phyloP scores from a whole-genome alignment of 2,329 filamentous ascomycete genomes.

The Epichloe gansuensis region DNA sequence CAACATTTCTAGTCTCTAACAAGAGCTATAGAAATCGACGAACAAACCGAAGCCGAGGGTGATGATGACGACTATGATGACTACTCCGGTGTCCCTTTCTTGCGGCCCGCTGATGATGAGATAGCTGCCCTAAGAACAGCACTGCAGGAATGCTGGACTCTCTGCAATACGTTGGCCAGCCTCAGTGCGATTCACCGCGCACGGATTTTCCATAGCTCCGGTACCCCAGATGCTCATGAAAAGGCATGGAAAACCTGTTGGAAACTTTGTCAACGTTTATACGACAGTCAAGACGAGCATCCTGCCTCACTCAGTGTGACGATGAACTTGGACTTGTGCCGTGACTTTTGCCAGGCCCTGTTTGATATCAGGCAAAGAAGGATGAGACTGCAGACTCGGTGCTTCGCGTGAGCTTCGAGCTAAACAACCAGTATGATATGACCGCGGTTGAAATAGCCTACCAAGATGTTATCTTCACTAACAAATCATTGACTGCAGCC shows the following conservation, averaged over 20 bases:
- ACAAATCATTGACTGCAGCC: slow-evolving; percentile 24
- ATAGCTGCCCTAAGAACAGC: slow-evolving; percentile 60
- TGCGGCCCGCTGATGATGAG: slow-evolving; percentile 42
- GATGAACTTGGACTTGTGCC: slow-evolving; percentile 72
- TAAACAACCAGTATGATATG: slow-evolving; percentile 67
- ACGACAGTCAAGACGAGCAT: slow-evolving; percentile 65
- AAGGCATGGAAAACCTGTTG: slow-evolving; percentile 90
- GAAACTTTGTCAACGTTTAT: slow-evolving; percentile 82
- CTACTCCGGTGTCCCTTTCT: slow-evolving; percentile 27
- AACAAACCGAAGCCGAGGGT: slow-evolving; percentile 37
- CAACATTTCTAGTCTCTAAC: neutral
- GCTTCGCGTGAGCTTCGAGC: slow-evolving; percentile 81
- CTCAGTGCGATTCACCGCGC: slow-evolving; percentile 75
- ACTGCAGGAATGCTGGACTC: slow-evolving; percentile 80
- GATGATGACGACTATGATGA: slow-evolving; percentile 39
- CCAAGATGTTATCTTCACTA: neutral
- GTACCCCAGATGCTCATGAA: slow-evolving; percentile 66
- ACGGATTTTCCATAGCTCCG: slow-evolving; percentile 63
- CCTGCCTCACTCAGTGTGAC: slow-evolving; percentile 54
- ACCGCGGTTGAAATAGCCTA: neutral
- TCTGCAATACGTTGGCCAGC: slow-evolving; percentile 82
- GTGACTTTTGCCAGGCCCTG: slow-evolving; percentile 82
- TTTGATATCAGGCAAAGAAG: slow-evolving; percentile 71
- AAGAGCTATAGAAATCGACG: slow-evolving; percentile 38
- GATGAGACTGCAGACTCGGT: slow-evolving; percentile 78